Evolutionary conservation across 331 rosid genomes (phyloP), one percentile per base, ranked within the genome.

Genomic region (Stylosanthes scabra): DNA sequence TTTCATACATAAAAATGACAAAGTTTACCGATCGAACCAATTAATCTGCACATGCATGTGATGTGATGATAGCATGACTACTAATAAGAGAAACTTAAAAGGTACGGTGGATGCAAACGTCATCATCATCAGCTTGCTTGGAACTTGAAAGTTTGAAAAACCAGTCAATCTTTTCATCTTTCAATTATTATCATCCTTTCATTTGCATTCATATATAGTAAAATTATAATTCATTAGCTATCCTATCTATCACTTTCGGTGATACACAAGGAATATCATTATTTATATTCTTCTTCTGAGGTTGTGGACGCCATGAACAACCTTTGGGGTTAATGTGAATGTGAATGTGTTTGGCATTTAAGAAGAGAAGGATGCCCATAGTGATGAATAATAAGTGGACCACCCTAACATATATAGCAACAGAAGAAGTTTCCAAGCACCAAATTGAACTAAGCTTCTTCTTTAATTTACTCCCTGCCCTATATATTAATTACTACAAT

Each of bases 301-400:
- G 20, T 11, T 6, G 20, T 11, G 6, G 44, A 31, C 42, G 29
- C 64, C 7, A 20, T 20, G 25, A 20, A 20, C 25, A 20, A 20
- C 25, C 25, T 20, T 20, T 20, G 25, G 25, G 25, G 25, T 20
- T 0, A 20, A 20, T 20, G 25, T 20, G 25, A 20, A 20, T 20
- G 25, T 20, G 25, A 1, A 20, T 20, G 25, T 20, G 25, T 20
- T 20, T 20, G 25, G 25, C 25, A 20, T 20, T 20, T 20, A 20
- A 20, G 25, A 20, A 20, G 25, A 20, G 63, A 77, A 72, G 82
- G 78, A 80, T 58, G 86, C 88, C 81, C 86, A 82, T 82, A 40
- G 50, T 20, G 25, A 20, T 20, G 25, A 20, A 20, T 20, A 55
- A 3, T 31, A 31, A 76, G 59, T 47, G 68, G 79, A 74, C 79